Conservation (phyloP, 805 yeast genomes). For the Candida vartiovaarae region DNA sequence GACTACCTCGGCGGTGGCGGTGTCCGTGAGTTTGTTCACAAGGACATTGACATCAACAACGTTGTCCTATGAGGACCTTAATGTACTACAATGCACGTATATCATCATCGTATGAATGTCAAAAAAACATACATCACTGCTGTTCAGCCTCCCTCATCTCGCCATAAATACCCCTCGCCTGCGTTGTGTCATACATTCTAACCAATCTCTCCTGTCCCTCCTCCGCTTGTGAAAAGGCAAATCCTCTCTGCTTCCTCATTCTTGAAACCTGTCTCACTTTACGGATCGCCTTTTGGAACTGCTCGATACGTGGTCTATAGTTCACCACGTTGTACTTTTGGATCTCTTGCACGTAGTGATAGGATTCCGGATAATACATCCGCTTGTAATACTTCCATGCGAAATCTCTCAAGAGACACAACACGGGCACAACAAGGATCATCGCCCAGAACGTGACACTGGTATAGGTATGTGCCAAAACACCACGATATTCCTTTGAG, state of each 20-base stretch:
- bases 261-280: slow-evolving; percentile 97
- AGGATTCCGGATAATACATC: slow-evolving; percentile 84
- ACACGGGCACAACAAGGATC: slow-evolving; percentile 61
- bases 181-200: slow-evolving; percentile 92
- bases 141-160: slow-evolving; percentile 39
- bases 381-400: slow-evolving; percentile 93
- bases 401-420: slow-evolving; percentile 82
- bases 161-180: slow-evolving; percentile 70
- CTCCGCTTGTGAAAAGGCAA: slow-evolving; percentile 94
- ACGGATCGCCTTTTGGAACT: slow-evolving; percentile 93
- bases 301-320: slow-evolving; percentile 92
- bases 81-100: not conserved
- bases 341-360: slow-evolving; percentile 93
- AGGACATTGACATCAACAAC: slow-evolving; percentile 39
- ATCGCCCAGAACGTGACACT: slow-evolving; percentile 80
- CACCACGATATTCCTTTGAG: slow-evolving; percentile 80
- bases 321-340: slow-evolving; percentile 93
- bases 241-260: slow-evolving; percentile 97
- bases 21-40: slow-evolving; percentile 65
- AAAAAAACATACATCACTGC: not conserved
- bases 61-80: slow-evolving; percentile 20
- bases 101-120: not conserved
- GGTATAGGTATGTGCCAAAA: slow-evolving; percentile 67
- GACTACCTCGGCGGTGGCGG: slow-evolving; percentile 96
- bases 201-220: slow-evolving; percentile 90